Evolutionary conservation across 2,329 filamentous ascomycete genomes (phyloP), one percentile per base, ranked within the genome.

Genomic region (Colletotrichum shisoi): DNA sequence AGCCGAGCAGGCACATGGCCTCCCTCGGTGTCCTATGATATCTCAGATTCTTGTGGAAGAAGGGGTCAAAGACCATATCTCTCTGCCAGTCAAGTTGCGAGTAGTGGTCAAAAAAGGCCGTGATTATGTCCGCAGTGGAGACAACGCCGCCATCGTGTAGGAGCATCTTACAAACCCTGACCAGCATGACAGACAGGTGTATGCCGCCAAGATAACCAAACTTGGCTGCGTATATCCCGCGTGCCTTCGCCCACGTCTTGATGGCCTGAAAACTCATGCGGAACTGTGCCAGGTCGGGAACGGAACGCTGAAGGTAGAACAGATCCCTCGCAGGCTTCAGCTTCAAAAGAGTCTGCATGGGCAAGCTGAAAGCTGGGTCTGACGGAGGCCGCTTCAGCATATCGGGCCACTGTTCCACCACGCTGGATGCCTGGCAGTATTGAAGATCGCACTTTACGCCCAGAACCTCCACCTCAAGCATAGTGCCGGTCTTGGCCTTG

Each of bases 151-250:
- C 72, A 11, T 79, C 69, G 4, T 76, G 75, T 34, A 79, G 76
- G 4, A 87, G 73, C 24, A 84, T 73, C 74, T 91, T 91, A 75
- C 83, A 84, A 0, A 91, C 77, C 17, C 85, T 83, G 0, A 85
- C 82, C 9, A 91, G 78, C 72, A 91, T 79, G 24, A 90, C 76
- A 0, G 86, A 83, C 59, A 91, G 85, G 70, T 91, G 88, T 21
- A 90, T 85, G 3, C 88, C 88, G 6, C 87, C 84, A 0, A 91
- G 79, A 67, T 87, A 89, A 0, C 89, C 89, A 71, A 90, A 90
- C 54, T 83, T 86, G 1, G 87, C 83, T 0, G 86, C 83, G 73
- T 91, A 91, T 17, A 91, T 79, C 1, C 89, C 89, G 7, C 86
- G 82, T 12, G 81, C 77, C 62, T 82, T 81, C 1, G 89, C 86